Evolutionary conservation across 1,284 basidiomycete genomes (phyloP).

Genomic region (Ganoderma resinaceum): DNA sequence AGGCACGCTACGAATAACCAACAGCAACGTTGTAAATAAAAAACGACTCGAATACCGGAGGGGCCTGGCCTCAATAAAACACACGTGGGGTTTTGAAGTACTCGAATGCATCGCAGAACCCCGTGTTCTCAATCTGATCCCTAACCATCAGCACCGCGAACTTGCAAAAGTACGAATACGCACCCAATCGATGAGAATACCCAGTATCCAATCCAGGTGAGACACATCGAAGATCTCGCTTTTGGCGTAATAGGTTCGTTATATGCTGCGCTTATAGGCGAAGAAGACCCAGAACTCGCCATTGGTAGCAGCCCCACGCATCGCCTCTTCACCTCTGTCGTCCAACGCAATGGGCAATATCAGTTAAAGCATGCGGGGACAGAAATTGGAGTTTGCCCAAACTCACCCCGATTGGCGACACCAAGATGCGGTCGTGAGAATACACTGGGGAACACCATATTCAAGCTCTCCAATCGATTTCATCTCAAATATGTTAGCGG

Average conservation of each 20-base stretch:
- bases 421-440: not conserved
- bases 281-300: not conserved
- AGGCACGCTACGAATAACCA: too few relatives aligned
- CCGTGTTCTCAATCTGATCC: too few relatives aligned
- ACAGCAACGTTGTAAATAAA: too few relatives aligned
- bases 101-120: too few relatives aligned
- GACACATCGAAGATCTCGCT: not conserved
- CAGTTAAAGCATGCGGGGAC: not conserved
- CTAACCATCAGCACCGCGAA: too few relatives aligned
- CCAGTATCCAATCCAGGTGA: not conserved
- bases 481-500: not conserved
- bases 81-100: too few relatives aligned
- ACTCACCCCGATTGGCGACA: not conserved
- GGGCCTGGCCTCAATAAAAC: too few relatives aligned
- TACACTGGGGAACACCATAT: not conserved
- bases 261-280: not conserved
- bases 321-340: not conserved
- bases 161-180: not conserved
- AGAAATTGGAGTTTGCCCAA: too few relatives aligned
- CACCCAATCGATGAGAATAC: not conserved
- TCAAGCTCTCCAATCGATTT: conserved; percentile 1
- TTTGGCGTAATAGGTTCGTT: not conserved
- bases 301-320: not conserved
- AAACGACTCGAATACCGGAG: too few relatives aligned
- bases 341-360: too few relatives aligned